Conservation (phyloP, 2,329 filamentous ascomycete species). For the Domatiomyces catenatus region DNA sequence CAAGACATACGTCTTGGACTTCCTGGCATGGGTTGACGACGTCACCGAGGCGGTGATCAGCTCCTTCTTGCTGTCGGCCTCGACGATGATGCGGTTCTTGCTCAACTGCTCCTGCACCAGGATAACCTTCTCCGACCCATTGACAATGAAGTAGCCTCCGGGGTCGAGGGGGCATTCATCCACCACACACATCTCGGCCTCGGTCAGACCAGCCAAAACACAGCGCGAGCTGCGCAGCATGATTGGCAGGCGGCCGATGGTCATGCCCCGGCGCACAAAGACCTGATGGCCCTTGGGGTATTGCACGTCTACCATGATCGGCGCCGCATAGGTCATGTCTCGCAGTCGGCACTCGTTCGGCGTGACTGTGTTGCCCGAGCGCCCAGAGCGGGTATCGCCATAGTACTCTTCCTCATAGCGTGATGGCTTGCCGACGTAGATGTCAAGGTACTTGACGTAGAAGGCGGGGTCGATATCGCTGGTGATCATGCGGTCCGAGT, state of each 20-base stretch:
- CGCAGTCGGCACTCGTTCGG: slow-evolving; percentile 93
- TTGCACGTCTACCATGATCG: slow-evolving; percentile 81
- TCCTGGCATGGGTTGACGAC: slow-evolving; percentile 88
- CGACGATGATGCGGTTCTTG: slow-evolving; percentile 97
- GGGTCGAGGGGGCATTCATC: slow-evolving; percentile 94
- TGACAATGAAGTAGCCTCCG: slow-evolving; percentile 94
- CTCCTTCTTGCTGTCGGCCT: slow-evolving; percentile 79
- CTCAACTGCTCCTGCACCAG: slow-evolving; percentile 95
- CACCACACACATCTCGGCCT: slow-evolving; percentile 75
- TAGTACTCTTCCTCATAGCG: slow-evolving; percentile 59
- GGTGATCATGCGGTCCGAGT: slow-evolving; percentile 72
- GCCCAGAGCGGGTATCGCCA: slow-evolving; percentile 33
- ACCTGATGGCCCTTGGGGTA: slow-evolving; percentile 73
- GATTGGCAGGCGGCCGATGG: slow-evolving; percentile 81
- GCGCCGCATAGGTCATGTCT: slow-evolving; percentile 95
- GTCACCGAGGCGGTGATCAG: slow-evolving; percentile 92
- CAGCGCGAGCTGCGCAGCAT: slow-evolving; percentile 97
- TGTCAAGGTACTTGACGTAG: slow-evolving; percentile 74
- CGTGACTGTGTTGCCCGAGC: slow-evolving; percentile 46
- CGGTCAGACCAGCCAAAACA: slow-evolving; percentile 65
- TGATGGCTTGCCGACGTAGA: slow-evolving; percentile 69
- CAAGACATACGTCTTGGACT: slow-evolving; percentile 92
- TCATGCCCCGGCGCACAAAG: slow-evolving; percentile 55
- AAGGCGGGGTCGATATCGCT: slow-evolving; percentile 90
- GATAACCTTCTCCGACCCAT: slow-evolving; percentile 96